Conservation (phyloP, 306 rosid genomes). For the Vigna angularis region DNA sequence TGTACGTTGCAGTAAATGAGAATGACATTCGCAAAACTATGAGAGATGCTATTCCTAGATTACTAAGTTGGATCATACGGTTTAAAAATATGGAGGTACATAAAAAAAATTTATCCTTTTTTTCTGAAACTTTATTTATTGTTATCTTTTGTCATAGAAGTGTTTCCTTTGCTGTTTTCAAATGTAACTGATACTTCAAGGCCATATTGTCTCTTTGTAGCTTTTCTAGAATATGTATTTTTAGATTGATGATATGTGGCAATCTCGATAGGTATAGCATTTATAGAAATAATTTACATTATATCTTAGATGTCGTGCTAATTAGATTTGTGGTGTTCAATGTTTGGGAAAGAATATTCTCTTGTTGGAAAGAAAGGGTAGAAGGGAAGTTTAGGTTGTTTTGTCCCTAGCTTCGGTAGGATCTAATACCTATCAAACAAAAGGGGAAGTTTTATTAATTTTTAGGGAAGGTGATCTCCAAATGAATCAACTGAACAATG, state of each 20-base stretch:
- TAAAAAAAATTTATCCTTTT: constrained; percentile 26
- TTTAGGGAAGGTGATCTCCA: neutral
- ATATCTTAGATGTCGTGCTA: neutral
- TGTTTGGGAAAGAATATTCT: neutral
- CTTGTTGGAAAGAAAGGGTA: neutral
- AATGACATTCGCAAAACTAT: constrained; percentile 67
- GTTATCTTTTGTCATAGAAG: constrained; percentile 4
- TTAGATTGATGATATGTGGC: neutral
- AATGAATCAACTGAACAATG: neutral
- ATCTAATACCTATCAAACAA: neutral
- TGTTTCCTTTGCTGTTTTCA: constrained; percentile 22
- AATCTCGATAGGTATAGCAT: neutral
- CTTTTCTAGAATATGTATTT: constrained; percentile 17
- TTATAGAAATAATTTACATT: neutral
- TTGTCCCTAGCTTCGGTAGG: neutral
- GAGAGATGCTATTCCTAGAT: constrained; percentile 74
- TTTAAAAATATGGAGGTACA: constrained; percentile 75
- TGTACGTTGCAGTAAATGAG: constrained; percentile 66
- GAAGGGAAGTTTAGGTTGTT: constrained; percentile 4
- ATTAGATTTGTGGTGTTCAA: neutral
- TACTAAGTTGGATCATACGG: constrained; percentile 70
- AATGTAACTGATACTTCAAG: constrained; percentile 8
- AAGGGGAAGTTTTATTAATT: neutral
- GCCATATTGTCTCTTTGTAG: neutral
- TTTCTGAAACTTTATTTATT: constrained; percentile 17